Evolutionary conservation across 306 rosid species (phyloP).

Genomic region (Betula pendula): DNA sequence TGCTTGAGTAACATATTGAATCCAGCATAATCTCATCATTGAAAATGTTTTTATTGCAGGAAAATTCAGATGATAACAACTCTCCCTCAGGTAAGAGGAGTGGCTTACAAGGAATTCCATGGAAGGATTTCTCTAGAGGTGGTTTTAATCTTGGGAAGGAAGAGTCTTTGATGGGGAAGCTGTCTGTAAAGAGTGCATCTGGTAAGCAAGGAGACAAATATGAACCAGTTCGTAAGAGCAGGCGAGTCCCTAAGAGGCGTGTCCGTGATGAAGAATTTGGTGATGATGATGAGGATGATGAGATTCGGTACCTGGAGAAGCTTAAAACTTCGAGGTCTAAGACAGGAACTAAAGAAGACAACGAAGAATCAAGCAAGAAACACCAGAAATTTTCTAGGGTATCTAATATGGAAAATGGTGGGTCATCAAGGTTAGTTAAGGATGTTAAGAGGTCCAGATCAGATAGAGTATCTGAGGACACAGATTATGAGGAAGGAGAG

Average conservation of each 20-base stretch:
- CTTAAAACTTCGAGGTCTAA: conserved; percentile 70
- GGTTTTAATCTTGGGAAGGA: conserved; percentile 72
- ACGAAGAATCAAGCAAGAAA: conserved; percentile 77
- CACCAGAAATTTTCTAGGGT: conserved; percentile 79
- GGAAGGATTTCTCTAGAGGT: conserved; percentile 81
- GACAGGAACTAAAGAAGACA: conserved; percentile 59
- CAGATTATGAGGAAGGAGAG: conserved; percentile 64
- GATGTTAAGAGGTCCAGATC: conserved; percentile 47
- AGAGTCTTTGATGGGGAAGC: conserved; percentile 56
- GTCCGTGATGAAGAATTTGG: conserved; percentile 66
- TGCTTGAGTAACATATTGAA: conserved; percentile 16
- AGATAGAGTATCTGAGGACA: conserved; percentile 38
- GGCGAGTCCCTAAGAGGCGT: conserved; percentile 79
- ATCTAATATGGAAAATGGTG: conserved; percentile 57
- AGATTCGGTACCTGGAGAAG: conserved; percentile 90
- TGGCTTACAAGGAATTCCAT: conserved; percentile 80
- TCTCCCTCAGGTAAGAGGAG: conserved; percentile 62
- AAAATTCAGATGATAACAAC: conserved; percentile 56
- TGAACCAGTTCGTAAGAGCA: conserved; percentile 78
- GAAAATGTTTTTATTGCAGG: conserved; percentile 42
- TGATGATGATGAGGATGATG: conserved; percentile 74
- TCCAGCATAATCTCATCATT: conserved; percentile 28
- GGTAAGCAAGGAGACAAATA: conserved; percentile 56
- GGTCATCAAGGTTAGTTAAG: conserved; percentile 39
- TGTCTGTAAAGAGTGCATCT: conserved; percentile 48